A percentile compares a stretch with the other conserved stretches of the same genome.
These are phyloP conservation scores for Didymella sp. DNA, from an alignment of 2,329 filamentous ascomycete species.

Conservation along the genomic window DNA sequence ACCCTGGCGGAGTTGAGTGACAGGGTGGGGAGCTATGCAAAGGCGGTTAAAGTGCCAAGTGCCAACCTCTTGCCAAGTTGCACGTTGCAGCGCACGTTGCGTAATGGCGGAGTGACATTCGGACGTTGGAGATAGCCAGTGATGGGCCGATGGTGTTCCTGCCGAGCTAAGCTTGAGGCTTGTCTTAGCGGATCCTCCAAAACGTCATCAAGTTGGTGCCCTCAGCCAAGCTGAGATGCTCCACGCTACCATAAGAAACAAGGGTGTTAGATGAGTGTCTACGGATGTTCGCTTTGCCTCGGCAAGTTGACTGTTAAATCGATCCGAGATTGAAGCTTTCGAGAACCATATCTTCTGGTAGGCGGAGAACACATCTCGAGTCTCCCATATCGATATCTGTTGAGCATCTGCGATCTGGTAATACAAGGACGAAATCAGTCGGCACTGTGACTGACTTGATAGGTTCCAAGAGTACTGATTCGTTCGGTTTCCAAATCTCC, in stretches of 20 bases:
- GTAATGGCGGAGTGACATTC: slow-evolving; percentile 13
- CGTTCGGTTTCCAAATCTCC: slow-evolving; percentile 23
- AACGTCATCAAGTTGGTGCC: slow-evolving; percentile 3
- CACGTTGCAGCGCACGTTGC: slow-evolving; percentile 19
- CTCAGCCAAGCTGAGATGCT: background rate
- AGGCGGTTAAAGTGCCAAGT: slow-evolving; percentile 19
- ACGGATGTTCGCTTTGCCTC: background rate
- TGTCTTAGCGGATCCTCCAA: slow-evolving; percentile 11
- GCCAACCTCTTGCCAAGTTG: slow-evolving; percentile 16
- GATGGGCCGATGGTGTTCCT: slow-evolving; percentile 19
- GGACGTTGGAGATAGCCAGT: slow-evolving; percentile 9
- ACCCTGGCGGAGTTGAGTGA: slow-evolving; percentile 12
- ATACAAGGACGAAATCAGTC: slow-evolving; percentile 23
- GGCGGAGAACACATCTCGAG: slow-evolving; percentile 21
- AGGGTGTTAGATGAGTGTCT: background rate
- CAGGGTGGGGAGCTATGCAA: slow-evolving; percentile 10
- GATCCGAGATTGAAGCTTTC: background rate
- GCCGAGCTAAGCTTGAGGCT: slow-evolving; percentile 18
- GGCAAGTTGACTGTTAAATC: background rate
- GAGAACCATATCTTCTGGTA: slow-evolving; percentile 8
- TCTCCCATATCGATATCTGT: slow-evolving; percentile 20
- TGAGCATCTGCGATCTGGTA: slow-evolving; percentile 26
- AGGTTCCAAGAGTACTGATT: slow-evolving; percentile 19
- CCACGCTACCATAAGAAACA: background rate
- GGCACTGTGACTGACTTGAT: slow-evolving; percentile 25